Conservation (phyloP, 306 rosid species). For the Malus orientalis region DNA sequence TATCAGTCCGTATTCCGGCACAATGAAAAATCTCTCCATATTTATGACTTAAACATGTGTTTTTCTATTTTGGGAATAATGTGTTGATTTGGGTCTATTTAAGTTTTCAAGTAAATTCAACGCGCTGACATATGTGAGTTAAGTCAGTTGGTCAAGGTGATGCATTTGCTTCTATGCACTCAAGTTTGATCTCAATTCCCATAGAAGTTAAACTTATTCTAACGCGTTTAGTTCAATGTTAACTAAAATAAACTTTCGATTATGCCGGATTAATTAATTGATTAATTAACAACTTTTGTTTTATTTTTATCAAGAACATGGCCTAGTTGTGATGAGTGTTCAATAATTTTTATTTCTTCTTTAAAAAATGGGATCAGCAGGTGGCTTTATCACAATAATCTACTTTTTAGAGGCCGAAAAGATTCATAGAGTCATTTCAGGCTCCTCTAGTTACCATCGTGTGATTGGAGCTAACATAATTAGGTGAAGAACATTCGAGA, state of each 20-base stretch:
- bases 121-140: too few relatives aligned
- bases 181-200: too few relatives aligned
- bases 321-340: neutral
- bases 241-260: too few relatives aligned
- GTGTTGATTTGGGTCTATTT: neutral
- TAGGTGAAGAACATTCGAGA: neutral
- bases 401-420: fast-evolving
- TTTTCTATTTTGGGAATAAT: neutral
- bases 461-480: neutral
- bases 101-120: neutral
- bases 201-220: neutral
- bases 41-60: neutral
- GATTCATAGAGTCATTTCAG: too few relatives aligned
- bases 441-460: fast-evolving
- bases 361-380: fast-evolving
- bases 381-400: fast-evolving
- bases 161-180: neutral
- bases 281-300: neutral
- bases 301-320: neutral
- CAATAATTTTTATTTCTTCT: too few relatives aligned
- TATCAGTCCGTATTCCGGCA: too few relatives aligned
- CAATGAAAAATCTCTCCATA: neutral
- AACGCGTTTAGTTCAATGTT: neutral
- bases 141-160: fast-evolving
- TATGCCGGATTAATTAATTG: neutral